Evolutionary conservation across 2,329 filamentous ascomycete species (phyloP), one percentile per base, ranked within the genome.

Genomic region (Moelleriella libera): DNA sequence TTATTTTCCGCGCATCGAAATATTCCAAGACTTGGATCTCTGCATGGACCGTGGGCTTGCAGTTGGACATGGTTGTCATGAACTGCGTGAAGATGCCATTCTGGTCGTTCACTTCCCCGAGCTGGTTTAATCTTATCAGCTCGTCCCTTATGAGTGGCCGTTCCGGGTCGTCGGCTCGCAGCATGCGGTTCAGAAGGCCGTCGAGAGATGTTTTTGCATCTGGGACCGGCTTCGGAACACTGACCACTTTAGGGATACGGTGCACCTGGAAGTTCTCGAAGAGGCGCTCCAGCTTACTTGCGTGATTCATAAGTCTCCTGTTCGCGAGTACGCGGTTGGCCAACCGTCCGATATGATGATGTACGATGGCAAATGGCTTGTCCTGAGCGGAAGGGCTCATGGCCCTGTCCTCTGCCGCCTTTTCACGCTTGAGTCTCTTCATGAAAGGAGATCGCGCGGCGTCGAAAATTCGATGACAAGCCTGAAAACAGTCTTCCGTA

Each of bases 21-120:
- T 68, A 58, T 40, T 74, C 67, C 2, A 73, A 55, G 1, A 71
- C 54, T 44, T 69, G 63, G 4, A 75, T 57, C 52, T 75, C 71
- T 5, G 68, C 67, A 51, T 75, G 70, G 9, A 50, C 39, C 6
- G 29, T 46, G 5, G 46, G 47, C 44, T 28, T 43, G 39, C 41
- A 44, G 5, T 43, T 43, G 7, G 28, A 30, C 6, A 47, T 45
- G 14, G 32, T 21, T 9, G 37, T 30, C 29, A 47, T 45, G 11
- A 51, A 30, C 10, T 31, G 14, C 28, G 28, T 32, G 37, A 47
- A 48, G 12, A 51, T 43, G 8, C 31, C 21, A 11, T 29, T 11
- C 8, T 32, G 42, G 34, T 2, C 34, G 8, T 37, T 37, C n/a
- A 21, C 21, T 21, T 21, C 21, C 21, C 21, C 21, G 21, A 21